Conservation (phyloP, 768 basidiomycete species). For the Termitomyces bulborhizus region DNA sequence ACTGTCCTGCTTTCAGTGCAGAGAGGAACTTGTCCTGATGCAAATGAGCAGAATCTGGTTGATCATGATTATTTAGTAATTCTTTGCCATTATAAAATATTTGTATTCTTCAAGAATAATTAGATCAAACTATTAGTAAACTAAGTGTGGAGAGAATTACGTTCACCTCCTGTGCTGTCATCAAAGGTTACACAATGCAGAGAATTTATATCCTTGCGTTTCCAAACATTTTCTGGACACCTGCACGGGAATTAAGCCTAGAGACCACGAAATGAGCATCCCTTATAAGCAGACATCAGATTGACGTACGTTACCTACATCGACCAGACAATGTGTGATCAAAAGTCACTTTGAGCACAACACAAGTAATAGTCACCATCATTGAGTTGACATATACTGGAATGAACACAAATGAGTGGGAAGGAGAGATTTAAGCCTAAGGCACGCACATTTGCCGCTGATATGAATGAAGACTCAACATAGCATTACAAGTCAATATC, state of each 20-base stretch:
- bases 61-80: too few species aligned
- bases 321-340: not conserved
- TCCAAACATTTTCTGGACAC: not conserved
- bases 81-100: too few species aligned
- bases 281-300: too few species aligned
- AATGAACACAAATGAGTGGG: not conserved
- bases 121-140: not conserved
- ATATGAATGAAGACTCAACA: not conserved
- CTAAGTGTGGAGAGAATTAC: not conserved
- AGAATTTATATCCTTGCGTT: not conserved
- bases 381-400: not conserved
- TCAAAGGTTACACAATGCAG: too few species aligned
- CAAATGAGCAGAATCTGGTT: too few species aligned
- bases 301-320: not conserved
- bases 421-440: too few species aligned
- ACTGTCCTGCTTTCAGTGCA: too few species aligned
- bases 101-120: not conserved
- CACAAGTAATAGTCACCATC: not conserved
- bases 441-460: not conserved
- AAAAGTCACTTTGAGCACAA: not conserved
- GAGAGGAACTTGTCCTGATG: too few species aligned
- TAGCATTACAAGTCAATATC: too few species aligned
- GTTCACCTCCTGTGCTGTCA: not conserved
- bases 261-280: not conserved
- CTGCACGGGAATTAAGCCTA: not conserved